Evolutionary conservation across 495 filamentous ascomycete species (phyloP), one percentile per base, ranked within the genome.

Genomic region (Aspergillus incahuasiensis): DNA sequence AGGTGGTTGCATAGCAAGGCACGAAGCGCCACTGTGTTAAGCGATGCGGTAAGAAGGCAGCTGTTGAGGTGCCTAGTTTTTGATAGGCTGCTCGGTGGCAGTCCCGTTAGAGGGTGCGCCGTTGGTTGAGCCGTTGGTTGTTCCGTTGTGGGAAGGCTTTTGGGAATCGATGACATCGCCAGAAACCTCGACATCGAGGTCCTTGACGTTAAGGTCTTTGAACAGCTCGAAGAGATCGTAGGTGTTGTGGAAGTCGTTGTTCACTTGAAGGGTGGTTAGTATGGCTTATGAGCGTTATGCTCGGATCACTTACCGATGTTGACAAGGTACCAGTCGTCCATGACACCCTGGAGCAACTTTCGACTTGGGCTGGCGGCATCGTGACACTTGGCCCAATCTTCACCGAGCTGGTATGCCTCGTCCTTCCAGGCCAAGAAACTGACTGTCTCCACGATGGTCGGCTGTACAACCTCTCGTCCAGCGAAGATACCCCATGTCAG

Each of bases 401-500:
- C 79, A 43, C 95, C 95, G 20, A 99, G 82, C 53, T 87, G 84
- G 74, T 86, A 99, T 15, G 95, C 95, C 68, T 99, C 95, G 60
- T 99, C 95, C 75, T 96, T 96, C 95, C 95, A 99, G 22, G 95
- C 95, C 51, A 99, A 71, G 82, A 99, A 99, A 72, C 89, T 94
- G 70, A 97, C 84, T 6, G 90, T 95, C 73, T 99, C 95, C 44
- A 97, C 92, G 57, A 99, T 95, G n/a, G 95, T 99, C 11, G 95
- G 95, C 68, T 99, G 95, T 42, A 99, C 91, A 65, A 99, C 97
- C 70, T 99, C 95, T 67, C 96, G 94, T 32, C 94, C 94, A 11
- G 95, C 92, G 75, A 97, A 99, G 42, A 97, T 95, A 71, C 95
- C 95, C 95, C 95, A 99, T 4, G 95, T 99, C 47, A 99, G 85